Evolutionary conservation across 2,329 filamentous ascomycete genomes (phyloP).

Genomic region (Nemania serpens): DNA sequence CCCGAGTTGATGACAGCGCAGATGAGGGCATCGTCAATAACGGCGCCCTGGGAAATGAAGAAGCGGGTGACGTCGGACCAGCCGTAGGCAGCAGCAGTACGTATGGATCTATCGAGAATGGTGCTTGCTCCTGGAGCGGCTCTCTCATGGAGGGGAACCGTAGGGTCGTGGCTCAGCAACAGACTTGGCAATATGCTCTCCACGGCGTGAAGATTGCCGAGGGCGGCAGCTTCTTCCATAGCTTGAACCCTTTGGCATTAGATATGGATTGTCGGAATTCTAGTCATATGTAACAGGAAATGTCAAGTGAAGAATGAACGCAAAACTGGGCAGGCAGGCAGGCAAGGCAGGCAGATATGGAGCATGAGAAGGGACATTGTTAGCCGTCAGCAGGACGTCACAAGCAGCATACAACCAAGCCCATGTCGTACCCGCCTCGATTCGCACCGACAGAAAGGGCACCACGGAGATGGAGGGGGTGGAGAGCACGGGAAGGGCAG

Average conservation of each 20-base stretch:
- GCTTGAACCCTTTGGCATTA: conserved; percentile 32
- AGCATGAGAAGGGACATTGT: conserved; percentile 18
- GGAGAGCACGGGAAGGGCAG: conserved; percentile 17
- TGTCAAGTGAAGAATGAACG: conserved; percentile 17
- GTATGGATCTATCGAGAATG: conserved; percentile 32
- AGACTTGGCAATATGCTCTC: conserved; percentile 32
- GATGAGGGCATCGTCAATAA: conserved; percentile 32
- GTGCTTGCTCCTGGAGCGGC: conserved; percentile 30
- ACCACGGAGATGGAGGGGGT: conserved; percentile 14
- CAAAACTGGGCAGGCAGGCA: conserved; percentile 13
- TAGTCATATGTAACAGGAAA: conserved; percentile 24
- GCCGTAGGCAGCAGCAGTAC: conserved; percentile 29
- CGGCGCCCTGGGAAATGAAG: conserved; percentile 30
- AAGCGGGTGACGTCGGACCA: conserved; percentile 31
- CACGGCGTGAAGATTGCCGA: conserved; percentile 33
- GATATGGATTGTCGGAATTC: conserved; percentile 17
- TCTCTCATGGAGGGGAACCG: conserved; percentile 31
- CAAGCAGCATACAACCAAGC: conserved; percentile 13
- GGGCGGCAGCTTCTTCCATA: conserved; percentile 36
- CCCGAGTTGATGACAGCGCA: conserved; percentile 32
- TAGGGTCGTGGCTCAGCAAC: conserved; percentile 28
- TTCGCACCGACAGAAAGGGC: conserved; percentile 18
- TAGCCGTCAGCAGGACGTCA: conserved; percentile 22
- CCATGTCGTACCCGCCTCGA: conserved; percentile 21
- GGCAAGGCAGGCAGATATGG: conserved; percentile 10